Conservation (phyloP, 768 basidiomycete species). For the Cyathus striatus region DNA sequence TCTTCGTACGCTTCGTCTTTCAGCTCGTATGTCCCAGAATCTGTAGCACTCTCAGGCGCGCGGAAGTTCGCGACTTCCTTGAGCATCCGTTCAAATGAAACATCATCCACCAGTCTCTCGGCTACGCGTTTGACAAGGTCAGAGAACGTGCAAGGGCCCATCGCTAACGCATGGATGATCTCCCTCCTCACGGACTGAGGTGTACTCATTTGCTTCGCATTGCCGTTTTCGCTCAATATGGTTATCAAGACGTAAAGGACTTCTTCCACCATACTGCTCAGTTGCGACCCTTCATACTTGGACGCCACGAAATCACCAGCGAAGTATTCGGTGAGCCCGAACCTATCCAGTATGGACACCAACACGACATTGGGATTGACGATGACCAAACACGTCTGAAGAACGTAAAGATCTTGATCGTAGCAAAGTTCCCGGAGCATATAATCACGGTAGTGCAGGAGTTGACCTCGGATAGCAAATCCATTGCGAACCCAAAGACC, state of each 20-base stretch:
- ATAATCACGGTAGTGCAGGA: constrained; percentile 94
- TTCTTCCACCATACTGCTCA: constrained; percentile 88
- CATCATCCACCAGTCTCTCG: constrained; percentile 82
- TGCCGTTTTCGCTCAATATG: constrained; percentile 77
- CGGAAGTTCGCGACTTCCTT: constrained; percentile 77
- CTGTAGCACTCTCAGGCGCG: constrained; percentile 70
- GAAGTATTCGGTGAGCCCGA: constrained; percentile 79
- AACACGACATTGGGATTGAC: constrained; percentile 77
- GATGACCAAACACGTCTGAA: constrained; percentile 79
- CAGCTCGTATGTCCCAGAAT: constrained; percentile 85
- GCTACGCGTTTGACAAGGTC: constrained; percentile 89
- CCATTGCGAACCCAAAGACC: constrained; percentile 98
- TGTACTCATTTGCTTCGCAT: constrained; percentile 63
- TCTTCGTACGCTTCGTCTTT: constrained; percentile 79
- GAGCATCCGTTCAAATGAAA: constrained; percentile 76
- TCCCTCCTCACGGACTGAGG: constrained; percentile 69
- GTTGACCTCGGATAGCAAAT: constrained; percentile 89
- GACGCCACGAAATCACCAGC: constrained; percentile 56
- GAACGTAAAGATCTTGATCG: constrained; percentile 88
- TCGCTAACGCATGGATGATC: constrained; percentile 85
- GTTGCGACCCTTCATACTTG: constrained; percentile 63
- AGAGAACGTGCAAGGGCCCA: constrained; percentile 84
- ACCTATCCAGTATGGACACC: constrained; percentile 86
- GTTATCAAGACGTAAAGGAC: constrained; percentile 83
- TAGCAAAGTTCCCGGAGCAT: constrained; percentile 94